A percentile compares a stretch with the other conserved stretches of the same genome.
Conservation (phyloP, 805 yeast genomes). For the Teunomyces gatunensis region DNA sequence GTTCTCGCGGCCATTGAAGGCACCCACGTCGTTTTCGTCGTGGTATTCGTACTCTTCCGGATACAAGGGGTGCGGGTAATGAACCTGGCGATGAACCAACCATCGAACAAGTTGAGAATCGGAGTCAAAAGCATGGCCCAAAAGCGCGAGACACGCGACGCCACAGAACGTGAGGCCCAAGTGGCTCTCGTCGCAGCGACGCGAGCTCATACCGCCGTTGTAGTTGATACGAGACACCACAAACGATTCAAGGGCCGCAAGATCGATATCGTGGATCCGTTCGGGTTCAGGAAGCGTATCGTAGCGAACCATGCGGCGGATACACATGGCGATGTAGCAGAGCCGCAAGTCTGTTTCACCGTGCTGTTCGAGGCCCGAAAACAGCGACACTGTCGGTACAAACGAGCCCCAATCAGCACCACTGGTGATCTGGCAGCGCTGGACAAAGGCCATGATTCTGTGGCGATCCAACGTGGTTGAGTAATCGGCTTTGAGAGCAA, state of each 20-base stretch:
- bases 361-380: conserved; percentile 20
- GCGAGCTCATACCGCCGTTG: conserved; percentile 74
- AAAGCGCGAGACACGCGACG: conserved; percentile 53
- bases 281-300: conserved; percentile 25
- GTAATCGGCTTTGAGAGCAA: conserved; percentile 48
- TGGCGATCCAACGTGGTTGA: conserved; percentile 32
- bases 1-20: conserved; percentile 84
- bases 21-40: conserved; percentile 61
- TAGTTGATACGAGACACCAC: conserved; percentile 27
- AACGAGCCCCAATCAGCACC: conserved; percentile 35
- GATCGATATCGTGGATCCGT: conserved; percentile 40
- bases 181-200: conserved; percentile 62
- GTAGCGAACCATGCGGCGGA: conserved; percentile 50
- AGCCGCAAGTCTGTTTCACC: conserved; percentile 76
- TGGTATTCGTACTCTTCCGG: conserved; percentile 33
- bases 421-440: conserved; percentile 49
- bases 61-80: conserved; percentile 24
- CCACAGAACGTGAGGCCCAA: conserved; percentile 89
- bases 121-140: conserved; percentile 10
- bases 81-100: conserved; percentile 64
- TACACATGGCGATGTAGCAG: conserved; percentile 69
- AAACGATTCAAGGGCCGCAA: conserved; percentile 35
- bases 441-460: conserved; percentile 56
- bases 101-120: conserved; percentile 28
- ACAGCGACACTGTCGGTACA: conserved; percentile 28